phyloP scores from a whole-genome alignment of 148 eudicot genomes.

The Salicornia ramosissima region DNA sequence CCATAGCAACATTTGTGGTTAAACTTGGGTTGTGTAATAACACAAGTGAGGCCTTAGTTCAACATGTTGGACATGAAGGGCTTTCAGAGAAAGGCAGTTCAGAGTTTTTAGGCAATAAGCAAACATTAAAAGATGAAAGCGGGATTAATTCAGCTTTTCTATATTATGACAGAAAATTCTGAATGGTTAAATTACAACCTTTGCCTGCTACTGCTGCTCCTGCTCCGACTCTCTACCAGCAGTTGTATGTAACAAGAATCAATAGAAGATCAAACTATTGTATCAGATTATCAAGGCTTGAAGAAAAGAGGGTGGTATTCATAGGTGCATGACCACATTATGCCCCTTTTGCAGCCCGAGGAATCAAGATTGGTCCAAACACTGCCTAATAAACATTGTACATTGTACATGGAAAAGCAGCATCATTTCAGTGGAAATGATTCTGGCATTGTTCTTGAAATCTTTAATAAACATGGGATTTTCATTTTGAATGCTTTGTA shows the following conservation, averaged over 20 bases:
- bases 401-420: neutral
- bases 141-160: constrained; percentile 18
- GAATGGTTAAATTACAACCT: constrained; percentile 1
- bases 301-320: neutral
- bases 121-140: constrained; percentile 14
- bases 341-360: neutral
- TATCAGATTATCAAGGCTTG: neutral
- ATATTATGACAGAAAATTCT: constrained; percentile 25
- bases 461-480: neutral
- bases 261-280: neutral
- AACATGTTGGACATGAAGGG: constrained; percentile 25
- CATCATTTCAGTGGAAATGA: neutral
- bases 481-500: neutral
- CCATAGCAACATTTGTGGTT: constrained; percentile 52
- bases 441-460: neutral
- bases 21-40: constrained; percentile 56
- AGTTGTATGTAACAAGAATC: neutral
- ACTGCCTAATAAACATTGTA: neutral
- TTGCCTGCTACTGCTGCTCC: neutral
- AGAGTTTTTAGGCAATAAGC: constrained; percentile 26
- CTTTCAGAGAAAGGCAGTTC: constrained; percentile 21
- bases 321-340: neutral
- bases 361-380: neutral
- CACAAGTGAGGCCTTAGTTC: constrained; percentile 20
- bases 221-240: neutral